A percentile compares a stretch with the other conserved stretches of the same genome.
Evolutionary conservation across 2,329 filamentous ascomycete genomes (phyloP).

Genomic region (Anthostomella pinea): DNA sequence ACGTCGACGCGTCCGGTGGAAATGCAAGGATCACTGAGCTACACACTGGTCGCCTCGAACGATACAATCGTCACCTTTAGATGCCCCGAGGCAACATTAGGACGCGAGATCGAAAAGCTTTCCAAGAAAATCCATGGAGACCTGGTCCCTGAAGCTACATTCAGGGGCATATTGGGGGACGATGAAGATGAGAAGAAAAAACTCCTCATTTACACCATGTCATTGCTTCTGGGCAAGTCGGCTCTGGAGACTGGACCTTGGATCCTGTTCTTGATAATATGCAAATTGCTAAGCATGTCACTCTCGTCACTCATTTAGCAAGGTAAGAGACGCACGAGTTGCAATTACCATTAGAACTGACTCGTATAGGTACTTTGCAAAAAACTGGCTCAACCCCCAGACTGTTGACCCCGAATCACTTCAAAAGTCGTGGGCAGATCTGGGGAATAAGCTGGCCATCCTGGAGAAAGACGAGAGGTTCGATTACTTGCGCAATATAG

Average conservation of each 20-base stretch:
- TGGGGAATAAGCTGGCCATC: not conserved
- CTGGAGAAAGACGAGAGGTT: not conserved
- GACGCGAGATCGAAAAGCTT: not conserved
- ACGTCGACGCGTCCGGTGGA: no score
- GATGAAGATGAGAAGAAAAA: not conserved
- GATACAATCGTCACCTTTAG: not conserved
- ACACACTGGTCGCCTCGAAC: no score
- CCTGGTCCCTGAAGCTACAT: not conserved
- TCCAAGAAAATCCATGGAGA: slow-evolving; percentile 1
- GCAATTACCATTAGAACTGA: no score
- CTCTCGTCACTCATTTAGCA: not conserved
- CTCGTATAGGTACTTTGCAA: slow-evolving; percentile 1
- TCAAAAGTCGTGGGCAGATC: not conserved
- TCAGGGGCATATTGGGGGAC: not conserved
- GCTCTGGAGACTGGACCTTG: not conserved
- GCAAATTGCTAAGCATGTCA: not conserved
- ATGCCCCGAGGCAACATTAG: not conserved
- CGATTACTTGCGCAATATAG: not conserved
- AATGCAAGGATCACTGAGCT: no score
- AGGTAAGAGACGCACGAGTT: not conserved
- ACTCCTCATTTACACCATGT: not conserved
- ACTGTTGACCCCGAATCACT: not conserved
- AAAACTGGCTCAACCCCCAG: not conserved
- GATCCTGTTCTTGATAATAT: no score
- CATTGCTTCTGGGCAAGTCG: not conserved